phyloP scores from a whole-genome alignment of 352 stramenopile genomes.

The Pseudoperonospora humuli region DNA sequence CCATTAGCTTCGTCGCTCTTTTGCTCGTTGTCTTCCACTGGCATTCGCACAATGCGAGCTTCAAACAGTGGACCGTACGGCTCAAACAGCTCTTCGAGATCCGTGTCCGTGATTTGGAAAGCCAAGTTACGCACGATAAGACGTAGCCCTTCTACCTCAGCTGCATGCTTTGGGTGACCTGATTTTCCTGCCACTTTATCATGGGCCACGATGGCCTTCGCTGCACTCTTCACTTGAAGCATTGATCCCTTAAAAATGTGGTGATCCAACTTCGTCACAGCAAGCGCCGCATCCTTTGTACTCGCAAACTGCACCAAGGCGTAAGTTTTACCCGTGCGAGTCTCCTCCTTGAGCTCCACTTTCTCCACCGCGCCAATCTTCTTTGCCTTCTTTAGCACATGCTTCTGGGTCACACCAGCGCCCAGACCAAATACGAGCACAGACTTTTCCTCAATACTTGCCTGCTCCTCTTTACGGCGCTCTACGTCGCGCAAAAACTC shows the following conservation, averaged over 20 bases:
- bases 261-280: conserved; percentile 67
- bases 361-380: conserved; percentile 51
- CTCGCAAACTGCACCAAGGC: conserved; percentile 60
- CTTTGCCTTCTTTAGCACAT: conserved; percentile 73
- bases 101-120: conserved; percentile 68
- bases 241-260: conserved; percentile 78
- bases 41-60: conserved; percentile 63
- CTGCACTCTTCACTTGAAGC: conserved; percentile 50
- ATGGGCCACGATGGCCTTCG: conserved; percentile 21
- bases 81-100: conserved; percentile 68
- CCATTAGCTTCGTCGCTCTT: conserved; percentile 13
- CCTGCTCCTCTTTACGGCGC: conserved; percentile 46
- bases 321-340: conserved; percentile 46
- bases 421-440: conserved; percentile 68
- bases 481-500: conserved; percentile 70
- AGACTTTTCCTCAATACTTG: conserved; percentile 51
- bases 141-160: conserved; percentile 47
- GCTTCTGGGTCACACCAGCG: conserved; percentile 64
- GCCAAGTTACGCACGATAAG: conserved; percentile 81
- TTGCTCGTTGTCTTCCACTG: conserved; percentile 41
- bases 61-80: conserved; percentile 59
- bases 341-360: conserved; percentile 55
- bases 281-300: conserved; percentile 38
- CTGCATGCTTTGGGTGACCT: conserved; percentile 23
- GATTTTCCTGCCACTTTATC: conserved; percentile 17